These are phyloP conservation scores for Sporothrix inflata DNA, from an alignment of 2,329 filamentous ascomycete genomes.

Conservation along the genomic window DNA sequence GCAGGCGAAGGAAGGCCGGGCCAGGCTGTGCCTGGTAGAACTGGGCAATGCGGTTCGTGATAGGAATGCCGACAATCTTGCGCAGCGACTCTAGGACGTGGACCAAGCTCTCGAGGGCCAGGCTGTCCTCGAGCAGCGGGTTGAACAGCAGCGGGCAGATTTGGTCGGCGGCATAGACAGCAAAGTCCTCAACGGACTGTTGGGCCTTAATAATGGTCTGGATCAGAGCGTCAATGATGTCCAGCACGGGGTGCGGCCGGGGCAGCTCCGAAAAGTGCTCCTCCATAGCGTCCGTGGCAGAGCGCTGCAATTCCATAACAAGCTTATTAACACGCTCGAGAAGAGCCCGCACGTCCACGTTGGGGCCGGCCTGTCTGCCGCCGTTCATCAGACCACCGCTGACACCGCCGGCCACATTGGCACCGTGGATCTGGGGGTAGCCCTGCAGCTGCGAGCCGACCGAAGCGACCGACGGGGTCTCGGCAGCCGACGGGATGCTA, in stretches of 20 bases:
- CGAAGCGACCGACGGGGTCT: constrained; percentile 61
- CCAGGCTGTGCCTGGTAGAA: constrained; percentile 62
- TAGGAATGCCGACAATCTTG: constrained; percentile 59
- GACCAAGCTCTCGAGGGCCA: constrained; percentile 64
- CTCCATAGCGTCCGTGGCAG: constrained; percentile 57
- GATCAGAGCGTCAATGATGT: constrained; percentile 64
- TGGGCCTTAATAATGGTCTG: constrained; percentile 66
- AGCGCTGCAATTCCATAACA: constrained; percentile 59
- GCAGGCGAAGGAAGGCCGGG: constrained; percentile 59
- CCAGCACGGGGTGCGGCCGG: constrained; percentile 61
- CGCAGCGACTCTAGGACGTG: constrained; percentile 64
- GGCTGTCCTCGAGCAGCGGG: constrained; percentile 51
- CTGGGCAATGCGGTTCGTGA: constrained; percentile 59
- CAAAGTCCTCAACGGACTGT: constrained; percentile 63
- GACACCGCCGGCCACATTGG: constrained; percentile 33
- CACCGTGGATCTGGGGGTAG: constrained; percentile 58
- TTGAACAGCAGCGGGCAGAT: constrained; percentile 62
- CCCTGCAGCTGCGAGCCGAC: constrained; percentile 57
- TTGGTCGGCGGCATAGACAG: constrained; percentile 62
- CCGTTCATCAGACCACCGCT: constrained; percentile 50
- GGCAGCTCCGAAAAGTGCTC: constrained; percentile 65
- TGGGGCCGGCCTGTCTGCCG: constrained; percentile 48
- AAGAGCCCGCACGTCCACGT: constrained; percentile 56
- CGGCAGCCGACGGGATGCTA: constrained; percentile 61
- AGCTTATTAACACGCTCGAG: constrained; percentile 62